Evolutionary conservation across 345 rosid species (phyloP).

Genomic region (Eucalyptus erythrocorys): DNA sequence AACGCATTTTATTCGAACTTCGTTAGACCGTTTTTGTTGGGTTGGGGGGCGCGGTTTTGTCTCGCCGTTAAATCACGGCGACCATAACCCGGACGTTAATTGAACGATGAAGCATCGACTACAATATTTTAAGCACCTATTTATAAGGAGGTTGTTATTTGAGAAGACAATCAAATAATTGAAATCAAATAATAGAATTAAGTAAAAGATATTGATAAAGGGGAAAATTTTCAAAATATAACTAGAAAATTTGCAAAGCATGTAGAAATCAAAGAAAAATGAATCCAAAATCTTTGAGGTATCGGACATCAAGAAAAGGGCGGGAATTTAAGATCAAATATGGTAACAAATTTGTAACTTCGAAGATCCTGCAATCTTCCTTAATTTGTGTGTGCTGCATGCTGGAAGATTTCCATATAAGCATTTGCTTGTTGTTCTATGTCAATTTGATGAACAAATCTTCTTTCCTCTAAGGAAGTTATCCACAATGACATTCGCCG

Average conservation of each 20-base stretch:
- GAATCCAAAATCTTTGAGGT: accelerated
- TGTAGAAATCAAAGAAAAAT: too few species aligned
- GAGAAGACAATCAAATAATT: too few species aligned
- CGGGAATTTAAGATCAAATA: too few species aligned
- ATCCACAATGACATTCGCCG: conserved; percentile 25
- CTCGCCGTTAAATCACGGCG: not conserved
- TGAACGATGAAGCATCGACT: too few species aligned
- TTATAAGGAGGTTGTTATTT: too few species aligned
- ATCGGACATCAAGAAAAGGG: accelerated
- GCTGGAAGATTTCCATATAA: accelerated
- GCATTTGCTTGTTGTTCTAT: too few species aligned
- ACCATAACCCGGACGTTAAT: not conserved
- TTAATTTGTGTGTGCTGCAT: too few species aligned
- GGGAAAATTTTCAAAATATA: too few species aligned
- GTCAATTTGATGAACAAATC: not conserved
- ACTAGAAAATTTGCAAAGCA: too few species aligned
- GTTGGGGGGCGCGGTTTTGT: not conserved
- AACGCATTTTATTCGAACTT: not conserved
- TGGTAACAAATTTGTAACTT: accelerated
- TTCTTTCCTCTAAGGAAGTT: conserved; percentile 27
- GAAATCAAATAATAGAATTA: too few species aligned
- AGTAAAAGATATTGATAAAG: too few species aligned
- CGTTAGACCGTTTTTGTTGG: not conserved
- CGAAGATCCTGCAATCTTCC: accelerated
- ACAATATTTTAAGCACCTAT: too few species aligned